Evolutionary conservation across 1,284 basidiomycete species (phyloP).

Genomic region (Cutaneotrichosporon cyanovorans): DNA sequence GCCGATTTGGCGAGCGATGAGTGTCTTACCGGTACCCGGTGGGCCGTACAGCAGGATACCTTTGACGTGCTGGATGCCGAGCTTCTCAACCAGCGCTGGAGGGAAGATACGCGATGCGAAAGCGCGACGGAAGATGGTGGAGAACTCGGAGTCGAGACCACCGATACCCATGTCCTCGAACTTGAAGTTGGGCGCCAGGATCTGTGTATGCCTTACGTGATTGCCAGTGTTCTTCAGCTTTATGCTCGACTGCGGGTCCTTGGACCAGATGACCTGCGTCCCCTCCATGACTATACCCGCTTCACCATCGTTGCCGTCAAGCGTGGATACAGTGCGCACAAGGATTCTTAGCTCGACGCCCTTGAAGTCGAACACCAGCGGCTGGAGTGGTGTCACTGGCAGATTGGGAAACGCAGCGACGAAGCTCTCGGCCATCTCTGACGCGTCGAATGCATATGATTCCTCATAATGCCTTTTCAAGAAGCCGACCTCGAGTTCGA

Average conservation of each 20-base stretch:
- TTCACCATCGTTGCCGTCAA: constrained; percentile 47
- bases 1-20: constrained; percentile 97
- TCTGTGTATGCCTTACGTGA: constrained; percentile 85
- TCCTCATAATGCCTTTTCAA: constrained; percentile 55
- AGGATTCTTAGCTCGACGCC: constrained; percentile 72
- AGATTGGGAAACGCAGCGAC: constrained; percentile 63
- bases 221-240: constrained; percentile 89
- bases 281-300: constrained; percentile 81
- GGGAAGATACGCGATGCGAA: constrained; percentile 98
- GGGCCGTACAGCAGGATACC: constrained; percentile 94
- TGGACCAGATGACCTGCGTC: constrained; percentile 83
- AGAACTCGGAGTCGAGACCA: constrained; percentile 91
- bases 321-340: constrained; percentile 60
- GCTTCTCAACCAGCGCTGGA: constrained; percentile 89
- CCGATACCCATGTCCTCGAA: constrained; percentile 99
- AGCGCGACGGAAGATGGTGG: constrained; percentile 94
- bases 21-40: constrained; percentile 96
- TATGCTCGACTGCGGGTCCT: constrained; percentile 70
- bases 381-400: constrained; percentile 56
- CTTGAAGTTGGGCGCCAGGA: constrained; percentile 97
- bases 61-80: constrained; percentile 98
- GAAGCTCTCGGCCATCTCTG: constrained; percentile 74
- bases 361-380: constrained; percentile 83
- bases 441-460: constrained; percentile 68
- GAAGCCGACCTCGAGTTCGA: constrained; percentile 76